Percentiles rank a stretch among this genome's conserved stretches.
Conservation (phyloP, 2,329 filamentous ascomycete genomes). For the Epichloe baconii region DNA sequence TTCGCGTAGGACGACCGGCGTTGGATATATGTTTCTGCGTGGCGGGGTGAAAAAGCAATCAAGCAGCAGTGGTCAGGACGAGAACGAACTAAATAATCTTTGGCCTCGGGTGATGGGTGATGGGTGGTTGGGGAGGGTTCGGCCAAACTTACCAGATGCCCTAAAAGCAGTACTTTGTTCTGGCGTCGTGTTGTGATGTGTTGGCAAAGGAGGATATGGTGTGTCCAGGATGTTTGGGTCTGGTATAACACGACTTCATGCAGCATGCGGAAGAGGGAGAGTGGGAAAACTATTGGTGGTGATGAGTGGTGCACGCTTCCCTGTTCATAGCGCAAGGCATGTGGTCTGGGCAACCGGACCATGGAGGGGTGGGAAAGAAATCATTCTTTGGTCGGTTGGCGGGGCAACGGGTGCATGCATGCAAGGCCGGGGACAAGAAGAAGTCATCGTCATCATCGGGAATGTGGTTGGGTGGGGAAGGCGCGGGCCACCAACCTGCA, state of each 20-base stretch:
- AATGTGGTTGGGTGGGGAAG: slow-evolving; percentile 4
- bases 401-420: slow-evolving; percentile 11
- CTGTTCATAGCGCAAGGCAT: not conserved
- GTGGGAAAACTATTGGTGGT: not conserved
- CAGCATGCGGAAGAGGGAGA: not conserved
- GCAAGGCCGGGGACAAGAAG: not conserved
- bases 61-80: not conserved
- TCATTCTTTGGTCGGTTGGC: slow-evolving; percentile 8
- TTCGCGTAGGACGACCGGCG: not conserved
- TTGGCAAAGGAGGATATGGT: not conserved
- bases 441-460: not conserved
- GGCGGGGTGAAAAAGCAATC: not conserved
- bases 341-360: not conserved
- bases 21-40: slow-evolving; percentile 4
- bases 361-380: slow-evolving; percentile 11
- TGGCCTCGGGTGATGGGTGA: no score
- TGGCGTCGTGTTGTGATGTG: not conserved
- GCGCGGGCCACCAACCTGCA: not conserved
- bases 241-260: not conserved
- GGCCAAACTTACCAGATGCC: not conserved
- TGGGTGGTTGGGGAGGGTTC: no score
- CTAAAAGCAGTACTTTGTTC: no score
- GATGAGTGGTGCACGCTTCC: not conserved
- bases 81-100: not conserved
- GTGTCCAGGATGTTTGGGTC: not conserved